These are phyloP conservation scores for Sporothrix brunneoviolacea DNA, from an alignment of 2,329 filamentous ascomycete species.

Conservation along the genomic window DNA sequence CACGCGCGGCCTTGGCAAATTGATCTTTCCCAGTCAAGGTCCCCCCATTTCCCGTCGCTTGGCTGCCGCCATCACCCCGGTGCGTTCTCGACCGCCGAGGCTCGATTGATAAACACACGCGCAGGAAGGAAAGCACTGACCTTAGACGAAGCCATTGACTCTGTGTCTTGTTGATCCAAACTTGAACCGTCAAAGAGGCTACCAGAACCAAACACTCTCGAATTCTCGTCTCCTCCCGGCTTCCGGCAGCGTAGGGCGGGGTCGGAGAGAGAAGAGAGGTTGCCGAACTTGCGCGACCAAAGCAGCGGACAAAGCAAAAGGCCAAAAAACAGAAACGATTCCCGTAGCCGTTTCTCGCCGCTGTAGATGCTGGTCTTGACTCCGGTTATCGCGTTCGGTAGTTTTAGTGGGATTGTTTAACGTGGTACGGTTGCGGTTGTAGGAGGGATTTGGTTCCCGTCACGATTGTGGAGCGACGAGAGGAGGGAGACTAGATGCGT, in stretches of 20 bases:
- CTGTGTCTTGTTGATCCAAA: background rate
- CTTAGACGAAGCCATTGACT: constrained; percentile 27
- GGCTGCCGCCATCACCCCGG: too few species aligned
- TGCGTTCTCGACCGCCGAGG: background rate
- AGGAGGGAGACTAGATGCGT: background rate
- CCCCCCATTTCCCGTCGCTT: too few species aligned
- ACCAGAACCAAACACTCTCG: background rate
- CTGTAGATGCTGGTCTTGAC: too few species aligned
- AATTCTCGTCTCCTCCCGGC: constrained; percentile 5
- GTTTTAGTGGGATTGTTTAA: background rate
- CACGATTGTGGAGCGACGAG: background rate
- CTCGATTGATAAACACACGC: background rate
- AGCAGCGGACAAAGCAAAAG: background rate
- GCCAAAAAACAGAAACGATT: background rate
- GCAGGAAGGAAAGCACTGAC: constrained; percentile 11
- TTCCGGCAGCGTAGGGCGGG: background rate
- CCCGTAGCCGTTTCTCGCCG: too few species aligned
- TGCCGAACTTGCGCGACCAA: background rate
- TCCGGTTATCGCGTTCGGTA: too few species aligned
- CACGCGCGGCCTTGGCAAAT: background rate
- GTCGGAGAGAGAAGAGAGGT: background rate
- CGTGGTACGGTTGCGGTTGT: background rate
- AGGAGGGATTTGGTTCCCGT: background rate
- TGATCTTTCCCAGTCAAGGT: background rate
- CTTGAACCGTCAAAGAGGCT: background rate